Base-by-base conservation (phyloP, 768 basidiomycete genomes). In the Galerina marginata region DNA sequence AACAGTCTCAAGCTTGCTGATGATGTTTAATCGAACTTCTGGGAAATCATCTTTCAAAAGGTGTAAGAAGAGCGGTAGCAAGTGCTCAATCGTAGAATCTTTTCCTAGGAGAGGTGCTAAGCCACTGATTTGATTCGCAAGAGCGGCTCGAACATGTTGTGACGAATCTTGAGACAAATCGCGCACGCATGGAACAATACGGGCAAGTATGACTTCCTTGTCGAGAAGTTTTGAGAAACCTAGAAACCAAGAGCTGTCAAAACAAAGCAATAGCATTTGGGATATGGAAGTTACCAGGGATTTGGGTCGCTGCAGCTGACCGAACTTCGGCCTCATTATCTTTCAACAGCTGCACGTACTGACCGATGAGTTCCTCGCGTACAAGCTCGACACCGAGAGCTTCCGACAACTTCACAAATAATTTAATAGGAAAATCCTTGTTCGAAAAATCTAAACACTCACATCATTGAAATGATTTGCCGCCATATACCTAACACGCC, bases 251-350 rank as follows among this genome's bases (percentile, higher is more conserved):
- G 40, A 45, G 54, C 46, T 59, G 65, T 53, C 39, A 58, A 29
- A 54, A 33, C 16, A 45, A 16, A 26, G 26, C 52, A 16, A 15
- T n/a, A 36, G 46, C 62, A 63, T 59, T 14, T 56, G 59, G 20
- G 42, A 51, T 39, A 1, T 14, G 26, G 23, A 44, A 71, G 75
- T 63, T 72, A 96, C 96, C 96, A 75, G 97, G 97, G 64, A 99
- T 93, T 75, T 99, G 97, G 40, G 93, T 93, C 40, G 96, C 89
- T 53, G 92, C 95, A 44, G 97, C 96, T 51, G 96, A 98, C 64
- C 96, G 88, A 43, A 98, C 97, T 77, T 99, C 97, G 16, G 97
- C 97, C 77, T 99, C 97, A 69, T 96, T 96, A 71, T 99, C 97
- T 75, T 98, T 99, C 70, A 99, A 79, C 57, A 99, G 82, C 59